phyloP scores from a whole-genome alignment of 2,329 filamentous ascomycete species.

The Neofusicoccum kwambonambiense region DNA sequence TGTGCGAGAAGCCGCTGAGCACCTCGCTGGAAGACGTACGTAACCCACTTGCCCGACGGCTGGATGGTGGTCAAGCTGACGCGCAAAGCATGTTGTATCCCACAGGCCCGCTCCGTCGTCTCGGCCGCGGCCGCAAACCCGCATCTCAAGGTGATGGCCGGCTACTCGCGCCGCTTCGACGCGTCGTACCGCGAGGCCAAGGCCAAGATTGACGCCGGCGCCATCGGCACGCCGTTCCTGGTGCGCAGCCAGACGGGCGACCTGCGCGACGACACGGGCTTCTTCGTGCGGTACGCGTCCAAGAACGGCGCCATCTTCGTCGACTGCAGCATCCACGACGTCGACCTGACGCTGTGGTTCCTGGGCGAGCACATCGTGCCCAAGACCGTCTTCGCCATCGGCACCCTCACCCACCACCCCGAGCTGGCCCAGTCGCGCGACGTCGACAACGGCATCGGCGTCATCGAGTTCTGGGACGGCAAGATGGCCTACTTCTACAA shows the following conservation, averaged over 20 bases:
- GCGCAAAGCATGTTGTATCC: too few relatives aligned
- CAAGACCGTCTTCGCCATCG: constrained; percentile 39
- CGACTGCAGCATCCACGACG: constrained; percentile 46
- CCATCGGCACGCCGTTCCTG: constrained; percentile 42
- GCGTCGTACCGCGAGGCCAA: constrained; percentile 24
- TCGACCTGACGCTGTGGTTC: constrained; percentile 45
- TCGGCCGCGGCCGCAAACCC: constrained; percentile 36
- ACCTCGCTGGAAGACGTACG: constrained; percentile 32
- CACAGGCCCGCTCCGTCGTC: constrained; percentile 30
- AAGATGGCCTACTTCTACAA: constrained; percentile 47
- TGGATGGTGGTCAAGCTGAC: too few relatives aligned
- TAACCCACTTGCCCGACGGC: neutral
- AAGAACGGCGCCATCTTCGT: constrained; percentile 46
- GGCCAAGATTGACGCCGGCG: constrained; percentile 25
- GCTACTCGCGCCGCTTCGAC: constrained; percentile 48
- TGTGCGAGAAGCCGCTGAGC: constrained; percentile 42
- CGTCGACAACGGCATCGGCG: constrained; percentile 45
- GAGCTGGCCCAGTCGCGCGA: constrained; percentile 41
- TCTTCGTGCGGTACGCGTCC: constrained; percentile 44
- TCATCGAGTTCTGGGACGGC: constrained; percentile 46
- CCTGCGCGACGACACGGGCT: constrained; percentile 35
- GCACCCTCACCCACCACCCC: constrained; percentile 36
- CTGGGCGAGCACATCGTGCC: constrained; percentile 37
- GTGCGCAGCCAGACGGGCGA: constrained; percentile 47
- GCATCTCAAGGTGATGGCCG: constrained; percentile 45